Base-by-base conservation (phyloP, 352 stramenopile species). In the Globisporangium nunn region DNA sequence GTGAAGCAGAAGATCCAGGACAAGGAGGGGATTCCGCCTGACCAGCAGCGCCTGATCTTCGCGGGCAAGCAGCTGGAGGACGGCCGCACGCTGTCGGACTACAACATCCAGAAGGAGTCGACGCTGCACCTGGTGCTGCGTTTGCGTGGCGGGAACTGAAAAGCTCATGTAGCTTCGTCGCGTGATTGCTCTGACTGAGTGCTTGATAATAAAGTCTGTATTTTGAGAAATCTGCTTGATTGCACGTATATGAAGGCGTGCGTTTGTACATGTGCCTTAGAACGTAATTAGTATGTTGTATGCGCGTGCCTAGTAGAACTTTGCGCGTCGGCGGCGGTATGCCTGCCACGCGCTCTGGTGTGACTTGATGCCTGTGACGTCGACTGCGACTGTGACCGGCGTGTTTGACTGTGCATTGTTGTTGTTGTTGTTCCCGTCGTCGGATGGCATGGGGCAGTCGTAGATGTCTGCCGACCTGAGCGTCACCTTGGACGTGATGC, bases 41-140 rank as follows among this genome's bases (percentile, higher is more conserved):
- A 58, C 44, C 52, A 58, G 44, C 52, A 58, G 44, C 52, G 52
- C 10, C 52, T 58, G 41, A 58, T 58, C 44, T 58, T 58, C 18
- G 52, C 52, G 10, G 52, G 52, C 31, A 58, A 60, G 54, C 54
- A 60, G 54, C 45, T 60, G 11, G 54, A 60, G 29, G 54, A 60
- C 44, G 54, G 54, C 47, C 54, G 54, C 39, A 60, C 54, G 52
- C 40, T 56, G 64, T 77, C 52, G 41, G 85, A 98, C 80, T 95
- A 96, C 74, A 81, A 95, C 63, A 89, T 97, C 51, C 84, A 98
- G 71, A 98, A 98, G 72, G 93, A 98, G 60, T 96, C 89, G 43
- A 98, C 92, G 39, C 67, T 97, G 39, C 88, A 97, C 72, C 70
- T 97, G 52, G 91, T 97, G 41, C 64, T 97, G 15, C 78, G 89